Evolutionary conservation across 768 basidiomycete species (phyloP).

Genomic region (Tulasnella sp.): DNA sequence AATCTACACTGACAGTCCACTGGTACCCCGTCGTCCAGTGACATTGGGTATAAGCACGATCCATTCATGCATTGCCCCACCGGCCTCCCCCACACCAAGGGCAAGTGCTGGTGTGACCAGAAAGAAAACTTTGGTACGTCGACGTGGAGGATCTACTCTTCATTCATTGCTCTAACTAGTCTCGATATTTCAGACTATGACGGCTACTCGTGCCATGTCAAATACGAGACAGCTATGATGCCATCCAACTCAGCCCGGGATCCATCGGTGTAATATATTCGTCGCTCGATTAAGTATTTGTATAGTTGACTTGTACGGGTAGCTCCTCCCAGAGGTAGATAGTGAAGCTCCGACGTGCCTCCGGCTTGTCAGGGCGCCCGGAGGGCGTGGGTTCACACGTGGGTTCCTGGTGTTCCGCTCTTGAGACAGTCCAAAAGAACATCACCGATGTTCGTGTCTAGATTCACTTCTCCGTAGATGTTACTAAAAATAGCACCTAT

Average conservation of each 20-base stretch:
- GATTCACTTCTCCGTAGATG: neutral
- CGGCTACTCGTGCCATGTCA: slow-evolving; percentile 84
- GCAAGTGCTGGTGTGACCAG: slow-evolving; percentile 83
- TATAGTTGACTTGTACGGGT: neutral
- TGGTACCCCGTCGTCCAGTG: slow-evolving; percentile 36
- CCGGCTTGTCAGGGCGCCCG: neutral
- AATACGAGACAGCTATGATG: slow-evolving; percentile 49
- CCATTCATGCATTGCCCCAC: slow-evolving; percentile 92
- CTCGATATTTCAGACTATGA: slow-evolving; percentile 28
- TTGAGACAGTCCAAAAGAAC: neutral
- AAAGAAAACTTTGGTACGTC: slow-evolving; percentile 63
- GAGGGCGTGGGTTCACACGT: neutral
- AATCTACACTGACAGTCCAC: no score
- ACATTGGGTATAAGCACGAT: slow-evolving; percentile 90
- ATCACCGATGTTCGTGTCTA: neutral
- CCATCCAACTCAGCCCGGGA: neutral
- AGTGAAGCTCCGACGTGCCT: neutral
- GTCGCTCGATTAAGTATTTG: neutral
- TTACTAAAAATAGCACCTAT: neutral
- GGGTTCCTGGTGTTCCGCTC: neutral
- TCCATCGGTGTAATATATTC: neutral
- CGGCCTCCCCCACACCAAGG: slow-evolving; percentile 65
- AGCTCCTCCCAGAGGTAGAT: neutral
- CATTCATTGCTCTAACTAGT: neutral
- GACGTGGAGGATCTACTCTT: slow-evolving; percentile 34